Base-by-base conservation (phyloP, 1,139 yeast species). In the Blastobotrys elegans region DNA sequence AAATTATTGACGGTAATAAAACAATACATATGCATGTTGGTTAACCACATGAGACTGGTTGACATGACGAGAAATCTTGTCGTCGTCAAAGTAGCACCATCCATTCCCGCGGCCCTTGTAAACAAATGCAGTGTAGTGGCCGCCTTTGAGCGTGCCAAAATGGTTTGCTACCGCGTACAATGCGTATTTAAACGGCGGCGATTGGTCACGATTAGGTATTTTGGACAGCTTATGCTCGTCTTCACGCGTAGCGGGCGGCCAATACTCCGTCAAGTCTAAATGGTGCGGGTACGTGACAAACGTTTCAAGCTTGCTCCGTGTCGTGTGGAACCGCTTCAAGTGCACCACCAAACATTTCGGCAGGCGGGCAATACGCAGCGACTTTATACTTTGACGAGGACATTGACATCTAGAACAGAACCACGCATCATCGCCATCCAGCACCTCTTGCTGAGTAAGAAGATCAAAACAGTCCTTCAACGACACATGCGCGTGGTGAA, bases 161-260 rank as follows among this genome's bases (percentile, higher is more conserved):
- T 92, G 98, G 57, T 87, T 85, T n/a, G 90, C 92, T 29, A 90
- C 95, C 0, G 85, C 95, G 57, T 82, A 86, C 32, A 92, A 68
- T 55, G 79, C 79, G 64, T 90, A 92, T 31, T 76, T 70, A 65
- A 85, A 89, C 2, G 96, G 96, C 1, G 95, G 84, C 0, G 65
- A 64, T 65, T 89, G 97, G 21, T 86, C 89, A 54, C 96, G 71
- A 0, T 72, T 60, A 0, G 95, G 94, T 39, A 85, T 68, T 10
- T 77, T 72, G 1, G 71, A 57, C 35, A 83, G 63, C 36, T 74
- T 66, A 38, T 54, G 56, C 38, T 61, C 63, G 47, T 66, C 70
- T 30, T 62, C 60, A 6, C 55, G 52, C 7, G 56, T 39, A 46
- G 60, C 61, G 41, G 59, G 56, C 0, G 96, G 94, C 96, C 96